phyloP scores from a whole-genome alignment of 208 protist genomes.

The Leishmania amazonensis region DNA sequence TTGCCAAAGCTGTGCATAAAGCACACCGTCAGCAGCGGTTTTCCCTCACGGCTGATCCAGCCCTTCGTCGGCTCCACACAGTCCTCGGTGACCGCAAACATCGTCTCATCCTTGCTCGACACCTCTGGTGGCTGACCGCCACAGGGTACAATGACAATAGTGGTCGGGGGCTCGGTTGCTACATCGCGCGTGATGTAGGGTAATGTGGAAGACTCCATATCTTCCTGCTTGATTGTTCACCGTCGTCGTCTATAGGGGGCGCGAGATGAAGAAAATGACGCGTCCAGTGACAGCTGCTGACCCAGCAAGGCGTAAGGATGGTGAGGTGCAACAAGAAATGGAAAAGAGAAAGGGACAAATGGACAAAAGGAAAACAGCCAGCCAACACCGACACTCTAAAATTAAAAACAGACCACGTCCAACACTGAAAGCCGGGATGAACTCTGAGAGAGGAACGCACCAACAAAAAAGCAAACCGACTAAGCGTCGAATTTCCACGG shows the following conservation, averaged over 20 bases:
- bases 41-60: conserved; percentile 54
- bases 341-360: conserved; percentile 1
- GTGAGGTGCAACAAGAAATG: conserved; percentile 7
- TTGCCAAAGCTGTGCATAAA: conserved; percentile 75
- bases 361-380: neutral
- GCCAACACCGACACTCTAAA: neutral
- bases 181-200: conserved; percentile 56
- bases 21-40: conserved; percentile 53
- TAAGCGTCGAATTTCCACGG: neutral
- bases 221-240: neutral
- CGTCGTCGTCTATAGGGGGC: neutral
- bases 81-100: conserved; percentile 57
- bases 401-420: neutral
- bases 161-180: conserved; percentile 53
- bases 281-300: neutral
- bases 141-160: conserved; percentile 45
- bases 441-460: too few relatives aligned
- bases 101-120: conserved; percentile 32
- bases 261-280: neutral
- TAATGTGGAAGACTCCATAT: conserved; percentile 23
- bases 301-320: neutral
- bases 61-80: conserved; percentile 56
- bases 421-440: neutral
- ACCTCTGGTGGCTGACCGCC: conserved; percentile 38
- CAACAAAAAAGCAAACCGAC: too few relatives aligned